These are phyloP conservation scores for Grigorovia yakushimaensis DNA, from an alignment of 805 yeast genomes.

Conservation along the genomic window DNA sequence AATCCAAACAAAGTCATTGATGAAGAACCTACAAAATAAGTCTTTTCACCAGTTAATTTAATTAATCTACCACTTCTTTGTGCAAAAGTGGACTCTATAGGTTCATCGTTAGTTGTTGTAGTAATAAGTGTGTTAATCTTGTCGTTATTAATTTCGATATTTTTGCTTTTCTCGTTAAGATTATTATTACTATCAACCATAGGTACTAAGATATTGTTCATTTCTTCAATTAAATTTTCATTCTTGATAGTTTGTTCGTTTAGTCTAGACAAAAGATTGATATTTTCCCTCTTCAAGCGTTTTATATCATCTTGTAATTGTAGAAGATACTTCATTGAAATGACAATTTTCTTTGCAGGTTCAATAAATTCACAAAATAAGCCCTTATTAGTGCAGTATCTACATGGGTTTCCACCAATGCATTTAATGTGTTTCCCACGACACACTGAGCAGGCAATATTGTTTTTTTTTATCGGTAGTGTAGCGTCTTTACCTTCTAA, in stretches of 20 bases:
- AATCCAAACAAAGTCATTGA: slow-evolving; percentile 76
- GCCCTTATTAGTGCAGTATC: slow-evolving; percentile 46
- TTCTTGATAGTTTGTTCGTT: background rate
- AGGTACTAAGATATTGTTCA: background rate
- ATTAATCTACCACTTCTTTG: slow-evolving; percentile 64
- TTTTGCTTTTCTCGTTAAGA: background rate
- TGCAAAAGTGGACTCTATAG: slow-evolving; percentile 60
- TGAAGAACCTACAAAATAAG: slow-evolving; percentile 69
- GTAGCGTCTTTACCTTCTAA: too few species aligned
- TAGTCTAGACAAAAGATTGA: slow-evolving; percentile 36
- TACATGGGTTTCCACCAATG: slow-evolving; percentile 70
- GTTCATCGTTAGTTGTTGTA: slow-evolving; percentile 23
- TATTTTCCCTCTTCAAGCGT: slow-evolving; percentile 55
- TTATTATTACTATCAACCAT: background rate
- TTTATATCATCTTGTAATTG: slow-evolving; percentile 61
- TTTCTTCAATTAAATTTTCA: slow-evolving; percentile 7
- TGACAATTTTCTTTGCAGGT: slow-evolving; percentile 63
- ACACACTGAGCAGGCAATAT: slow-evolving; percentile 49
- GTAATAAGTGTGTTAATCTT: background rate
- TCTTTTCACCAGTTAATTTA: slow-evolving; percentile 66
- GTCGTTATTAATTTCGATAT: too few species aligned
- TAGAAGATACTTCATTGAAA: slow-evolving; percentile 59
- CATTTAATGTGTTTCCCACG: slow-evolving; percentile 65
- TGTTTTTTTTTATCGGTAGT: slow-evolving; percentile 11
- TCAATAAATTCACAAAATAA: slow-evolving; percentile 61